Evolutionary conservation across 257 asterid genomes (phyloP), one percentile per base, ranked within the genome.

Genomic region (Rhazya stricta): DNA sequence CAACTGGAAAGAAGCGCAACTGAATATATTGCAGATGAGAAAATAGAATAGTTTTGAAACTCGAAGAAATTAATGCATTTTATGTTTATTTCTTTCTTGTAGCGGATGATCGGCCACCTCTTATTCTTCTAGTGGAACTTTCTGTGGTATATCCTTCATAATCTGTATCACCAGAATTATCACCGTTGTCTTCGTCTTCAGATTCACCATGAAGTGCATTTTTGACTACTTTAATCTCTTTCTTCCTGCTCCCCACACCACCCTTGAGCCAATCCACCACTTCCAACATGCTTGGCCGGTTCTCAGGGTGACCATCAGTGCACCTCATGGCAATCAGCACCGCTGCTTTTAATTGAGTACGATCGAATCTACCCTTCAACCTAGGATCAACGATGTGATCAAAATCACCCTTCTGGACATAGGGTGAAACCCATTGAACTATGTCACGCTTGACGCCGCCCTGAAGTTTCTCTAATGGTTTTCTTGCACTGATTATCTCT

Each of bases 361-460:
- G 71, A 62, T 88, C 86, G 10, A 85, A 89, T 5, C 58, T 74
- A 0, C 91, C 97, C 73, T 84, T 88, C 69, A 91, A 77, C 61
- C 86, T 88, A 0, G 96, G 91, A 73, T 91, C 97, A 0, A 85
- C 97, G 39, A 91, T 84, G 51, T 77, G 90, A 66, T 89, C 88
- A 61, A 88, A 89, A 0, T 81, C 88, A 4, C 91, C 88, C 60
- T 83, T 86, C 0, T 83, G 87, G 0, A 89, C 75, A 29, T 79
- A 86, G 0, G 96, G 94, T 0, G 82, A 81, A 34, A 79, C 91
- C 97, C 97, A 91, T 42, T 88, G 92, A 50, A 89, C 89, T 53
- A 91, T 89, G 39, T 89, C 97, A 29, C 97, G 94, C 76, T 89
- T 91, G 30, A 86, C 81, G 1, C 97, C 97, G 0, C 91, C 89